Evolutionary conservation across 225 moss, liverwort and hornwort genomes (phyloP), one percentile per base, ranked within the genome.

Genomic region (Pseudisothecium myosuroides): DNA sequence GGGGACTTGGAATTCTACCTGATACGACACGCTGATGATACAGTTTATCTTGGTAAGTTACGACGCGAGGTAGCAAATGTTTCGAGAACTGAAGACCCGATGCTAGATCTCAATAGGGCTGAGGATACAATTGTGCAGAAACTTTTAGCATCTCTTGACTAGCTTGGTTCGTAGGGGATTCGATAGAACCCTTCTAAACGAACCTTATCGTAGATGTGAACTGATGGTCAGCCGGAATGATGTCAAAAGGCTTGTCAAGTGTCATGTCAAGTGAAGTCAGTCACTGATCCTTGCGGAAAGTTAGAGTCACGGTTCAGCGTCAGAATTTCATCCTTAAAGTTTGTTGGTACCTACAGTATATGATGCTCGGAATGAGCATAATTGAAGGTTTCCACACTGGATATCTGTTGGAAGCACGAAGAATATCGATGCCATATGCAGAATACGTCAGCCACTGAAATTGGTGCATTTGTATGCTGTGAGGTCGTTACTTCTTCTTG

Each of bases 21-120:
- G 86, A 77, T 79, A 88, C 88, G 86, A 80, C 91, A 47, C 85
- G 85, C 64, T 88, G 88, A 80, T 89, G 67, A 69, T 83, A 58
- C 90, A 93, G 92, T 93, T 83, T 93, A 93, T 88, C 90, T 92
- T 83, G 93, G 93, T 93, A 92, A 91, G 93, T 91, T 83, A 77
- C 85, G 47, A 88, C 60, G 66, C 17, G 79, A 60, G 82, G 17
- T 90, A 76, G 80, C 17, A 63, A 76, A 71, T 84, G 45, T 68
- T 87, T 86, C n/a, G 80, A 90, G 88, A 86, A 76, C 60, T 76
- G 75, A 58, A 91, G 61, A 72, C 71, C 74, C 64, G 64, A 85
- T 77, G 64, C 63, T 91, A 83, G 82, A 87, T 59, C 37, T 64
- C 64, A 52, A 10, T 78, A 55, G 78, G 14, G 19, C 84, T 56